phyloP scores from a whole-genome alignment of 2,329 filamentous ascomycete species.

The Fusarium scirpi region DNA sequence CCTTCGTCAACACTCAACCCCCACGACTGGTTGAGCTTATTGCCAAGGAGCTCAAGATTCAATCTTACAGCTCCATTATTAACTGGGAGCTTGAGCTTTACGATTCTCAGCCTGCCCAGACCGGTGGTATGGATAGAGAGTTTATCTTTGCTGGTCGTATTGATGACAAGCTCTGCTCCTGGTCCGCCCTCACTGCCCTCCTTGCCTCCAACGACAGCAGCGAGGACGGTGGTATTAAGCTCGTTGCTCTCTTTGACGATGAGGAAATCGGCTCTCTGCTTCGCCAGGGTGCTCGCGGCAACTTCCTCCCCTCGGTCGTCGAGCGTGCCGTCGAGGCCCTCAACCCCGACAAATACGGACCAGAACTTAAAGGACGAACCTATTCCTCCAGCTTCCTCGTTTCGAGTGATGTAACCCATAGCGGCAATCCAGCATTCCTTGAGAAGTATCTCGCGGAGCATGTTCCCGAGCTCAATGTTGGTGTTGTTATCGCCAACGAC shows the following conservation, averaged over 20 bases:
- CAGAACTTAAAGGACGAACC: slow-evolving; percentile 79
- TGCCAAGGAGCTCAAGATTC: slow-evolving; percentile 78
- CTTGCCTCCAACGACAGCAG: slow-evolving; percentile 72
- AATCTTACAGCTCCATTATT: slow-evolving; percentile 78
- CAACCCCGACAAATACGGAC: slow-evolving; percentile 65
- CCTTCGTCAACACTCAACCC: slow-evolving; percentile 87
- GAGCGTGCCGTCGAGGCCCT: slow-evolving; percentile 82
- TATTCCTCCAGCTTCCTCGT: too few relatives aligned
- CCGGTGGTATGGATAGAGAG: slow-evolving; percentile 88
- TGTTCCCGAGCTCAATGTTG: slow-evolving; percentile 87
- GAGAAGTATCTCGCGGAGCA: slow-evolving; percentile 86
- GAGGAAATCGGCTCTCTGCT: slow-evolving; percentile 95
- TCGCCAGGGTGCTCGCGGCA: slow-evolving; percentile 88
- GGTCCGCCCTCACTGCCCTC: slow-evolving; percentile 87
- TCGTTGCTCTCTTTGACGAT: slow-evolving; percentile 95
- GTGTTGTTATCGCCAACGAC: slow-evolving; percentile 83
- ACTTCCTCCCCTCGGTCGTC: slow-evolving; percentile 85
- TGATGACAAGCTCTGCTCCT: slow-evolving; percentile 97
- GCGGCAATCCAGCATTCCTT: too few relatives aligned
- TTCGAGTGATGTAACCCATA: too few relatives aligned
- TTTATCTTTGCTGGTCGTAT: slow-evolving; percentile 96
- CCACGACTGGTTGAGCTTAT: slow-evolving; percentile 87
- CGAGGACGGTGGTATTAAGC: slow-evolving; percentile 78
- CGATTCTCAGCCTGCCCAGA: slow-evolving; percentile 85
- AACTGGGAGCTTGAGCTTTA: slow-evolving; percentile 99